Evolutionary conservation across 2,329 filamentous ascomycete genomes (phyloP).

Genomic region (Ambrosiella beaveri): DNA sequence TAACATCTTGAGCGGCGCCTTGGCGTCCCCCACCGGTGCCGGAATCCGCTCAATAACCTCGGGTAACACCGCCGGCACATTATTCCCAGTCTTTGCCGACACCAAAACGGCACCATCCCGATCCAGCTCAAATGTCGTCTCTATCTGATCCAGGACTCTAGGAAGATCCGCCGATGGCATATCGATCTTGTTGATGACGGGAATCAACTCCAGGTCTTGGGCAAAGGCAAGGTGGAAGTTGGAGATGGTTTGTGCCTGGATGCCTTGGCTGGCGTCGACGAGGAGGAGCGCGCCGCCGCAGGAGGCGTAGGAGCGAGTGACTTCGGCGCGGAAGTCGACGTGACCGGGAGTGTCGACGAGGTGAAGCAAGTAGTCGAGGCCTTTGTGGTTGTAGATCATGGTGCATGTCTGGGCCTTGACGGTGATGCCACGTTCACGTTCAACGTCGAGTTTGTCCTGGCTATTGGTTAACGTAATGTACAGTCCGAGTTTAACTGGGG

Average conservation of each 20-base stretch:
- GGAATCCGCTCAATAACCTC: conserved; percentile 75
- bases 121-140: conserved; percentile 73
- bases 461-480: background rate
- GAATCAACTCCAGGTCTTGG: conserved; percentile 70
- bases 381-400: conserved; percentile 77
- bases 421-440: conserved; percentile 88
- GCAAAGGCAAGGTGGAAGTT: conserved; percentile 98
- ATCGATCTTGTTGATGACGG: conserved; percentile 94
- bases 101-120: conserved; percentile 52
- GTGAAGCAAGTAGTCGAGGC: conserved; percentile 80
- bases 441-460: conserved; percentile 83
- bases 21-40: conserved; percentile 54
- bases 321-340: conserved; percentile 93
- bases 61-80: conserved; percentile 69
- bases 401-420: conserved; percentile 98
- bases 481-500: background rate
- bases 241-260: conserved; percentile 94
- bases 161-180: conserved; percentile 77
- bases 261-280: conserved; percentile 88
- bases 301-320: conserved; percentile 86
- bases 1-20: conserved; percentile 54
- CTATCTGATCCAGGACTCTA: conserved; percentile 71
- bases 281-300: conserved; percentile 85
- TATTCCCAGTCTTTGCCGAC: conserved; percentile 84
- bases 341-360: conserved; percentile 94